Base-by-base conservation (phyloP, 1,139 yeast genomes). In the Diutina rugosa region DNA sequence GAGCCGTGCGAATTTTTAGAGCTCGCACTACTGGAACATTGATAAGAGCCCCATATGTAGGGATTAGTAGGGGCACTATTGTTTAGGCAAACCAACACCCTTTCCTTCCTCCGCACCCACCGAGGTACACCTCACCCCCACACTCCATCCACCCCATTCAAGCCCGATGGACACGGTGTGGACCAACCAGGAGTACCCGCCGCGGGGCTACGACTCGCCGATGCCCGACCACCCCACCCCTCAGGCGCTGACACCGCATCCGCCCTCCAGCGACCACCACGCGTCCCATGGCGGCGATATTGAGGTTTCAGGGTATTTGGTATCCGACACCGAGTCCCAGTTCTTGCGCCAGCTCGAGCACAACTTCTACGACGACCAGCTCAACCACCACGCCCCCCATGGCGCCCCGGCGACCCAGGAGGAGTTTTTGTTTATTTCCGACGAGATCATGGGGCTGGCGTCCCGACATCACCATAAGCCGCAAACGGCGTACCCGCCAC, bases 401-500 rank as follows among this genome's bases (percentile, higher is more conserved):
- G 18, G 16, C 14, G 41, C n/a, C 2, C 28, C 48, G n/a, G n/a
- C 48, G 28, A 8, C 48, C n/a, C 26, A 9, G 21, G 53, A 49
- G 16, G 53, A 49, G 18, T 49, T 49, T n/a, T 32, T 49, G 7
- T 30, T 49, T 8, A 38, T 49, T 16, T 16, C 44, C 29, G 21
- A 32, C 7, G 53, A 49, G 21, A 29, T 48, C 14, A 9, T 49
- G 44, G 44, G 18, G 16, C 26, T 14, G 6, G 26, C 12, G 14
- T 16, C 41, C 10, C 53, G 26, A 8, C 53, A 49, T 30, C 53
- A 49, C 44, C 53, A 30, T 3, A 49, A 49, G 53, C 44, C 32
- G 29, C 53, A 32, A 14, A 49, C 53, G 26, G 64, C 64, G 44
- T 62, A 56, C 48, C 64, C 64, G 35, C 64, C 64, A 5, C 58